Evolutionary conservation across 345 rosid genomes (phyloP), one percentile per base, ranked within the genome.

Genomic region (Dipteronia sinensis): DNA sequence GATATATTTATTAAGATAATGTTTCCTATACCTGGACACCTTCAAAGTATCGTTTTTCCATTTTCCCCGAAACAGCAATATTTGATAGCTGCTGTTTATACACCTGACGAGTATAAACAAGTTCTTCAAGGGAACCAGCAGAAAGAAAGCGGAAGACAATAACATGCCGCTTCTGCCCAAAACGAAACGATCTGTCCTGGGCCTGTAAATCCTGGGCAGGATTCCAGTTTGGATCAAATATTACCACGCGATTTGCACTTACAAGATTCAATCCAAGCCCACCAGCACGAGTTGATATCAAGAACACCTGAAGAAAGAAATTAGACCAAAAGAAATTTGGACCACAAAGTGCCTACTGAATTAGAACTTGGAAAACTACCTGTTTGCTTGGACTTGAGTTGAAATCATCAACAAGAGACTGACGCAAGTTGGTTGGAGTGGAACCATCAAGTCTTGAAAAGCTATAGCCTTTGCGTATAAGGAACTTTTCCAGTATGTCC

Each of bases 281-380:
- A 81, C 99, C 98, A 77, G 98, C 99, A 85, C 97, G 89, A 78
- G 98, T 92, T 68, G 99, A 95, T 88, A 95, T 95, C n/a, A 93
- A 89, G 88, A 95, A 93, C 46, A 93, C 98, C 98, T 95, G 85
- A 81, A 68, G 66, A 16, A 71, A 38, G 66, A 74, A 56, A 79
- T 67, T 12, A 53, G 20, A 66, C 68, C 29, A 73, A 42, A 27
- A 38, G 40, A 67, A 74, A 42, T 49, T 59, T 65, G 59, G 22
- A 66, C 20, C 29, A 69, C 4, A 4, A 9, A 71, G 8, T 65
- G 58, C 47, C 44, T 17, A 17, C 17, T 71, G 66, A 63, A 59
- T 42, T 56, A 34, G 38, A 47, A 55, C 16, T 11, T 53, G 16
- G 61, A 62, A 69, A 71, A 13, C 42, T 77, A 92, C 99, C 94